Base-by-base conservation (phyloP, 441 rosid genomes). In the Aleurites moluccanus region DNA sequence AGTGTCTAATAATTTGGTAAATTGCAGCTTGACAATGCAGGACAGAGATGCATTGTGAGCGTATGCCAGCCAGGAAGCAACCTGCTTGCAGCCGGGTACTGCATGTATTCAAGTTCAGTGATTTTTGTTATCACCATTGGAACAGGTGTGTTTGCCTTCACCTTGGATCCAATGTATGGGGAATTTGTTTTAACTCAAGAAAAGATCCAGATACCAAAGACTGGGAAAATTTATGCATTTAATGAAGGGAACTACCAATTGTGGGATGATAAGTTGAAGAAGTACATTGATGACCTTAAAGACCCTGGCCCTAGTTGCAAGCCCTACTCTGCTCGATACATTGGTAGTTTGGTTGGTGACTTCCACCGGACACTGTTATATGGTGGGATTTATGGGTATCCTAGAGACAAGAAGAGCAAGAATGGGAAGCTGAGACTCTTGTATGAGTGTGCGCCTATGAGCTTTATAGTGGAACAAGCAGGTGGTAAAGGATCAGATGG, bases 401-500 rank as follows among this genome's bases (percentile, higher is more conserved):
- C 97, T 0, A 91, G 92, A 67, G 98, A 95, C 84, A 81, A 86
- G 77, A 92, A 88, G 86, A 95, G 94, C 88, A 89, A 90, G 85
- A 95, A 95, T 56, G 98, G 98, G 69, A 95, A 92, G 87, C 86
- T 95, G 70, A 92, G 98, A 85, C 90, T 92, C 49, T 79, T 92
- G 85, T 92, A 91, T 49, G 99, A 95, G 72, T 89, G 98, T 72
- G 98, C 99, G 70, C 99, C 98, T 0, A 95, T 95, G 99, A 95
- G 99, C 84, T 95, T 90, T 77, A 91, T 95, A 20, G 98, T 80
- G 10, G 98, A 95, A 83, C 97, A 95, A 87, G 97, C 99, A 7
- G 99, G 98, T 33, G 97, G 98, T n/a, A 92, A 95, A 86, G 98
- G 98, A 7, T 92, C 98, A 13, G 97, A 90, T 79, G 99, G 98